Evolutionary conservation across 2,329 filamentous ascomycete genomes (phyloP).

Genomic region (Cladophialophora exuberans): DNA sequence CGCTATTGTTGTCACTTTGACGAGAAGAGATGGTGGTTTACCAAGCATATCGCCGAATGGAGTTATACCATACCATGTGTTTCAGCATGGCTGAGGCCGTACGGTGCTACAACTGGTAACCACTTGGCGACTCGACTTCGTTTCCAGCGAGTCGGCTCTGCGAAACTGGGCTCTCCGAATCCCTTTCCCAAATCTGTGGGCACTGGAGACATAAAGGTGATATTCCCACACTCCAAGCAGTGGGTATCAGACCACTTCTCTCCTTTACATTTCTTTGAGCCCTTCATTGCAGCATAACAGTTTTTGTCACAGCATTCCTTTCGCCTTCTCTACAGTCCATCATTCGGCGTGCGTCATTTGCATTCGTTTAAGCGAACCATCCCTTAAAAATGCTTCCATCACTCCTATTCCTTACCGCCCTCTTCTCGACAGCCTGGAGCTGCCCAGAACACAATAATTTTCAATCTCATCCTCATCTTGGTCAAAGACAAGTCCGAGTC

Average conservation of each 20-base stretch:
- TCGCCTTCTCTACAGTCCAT: background rate
- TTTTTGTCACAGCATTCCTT: background rate
- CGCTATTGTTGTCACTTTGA: slow-evolving; percentile 3
- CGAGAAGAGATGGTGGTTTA: background rate
- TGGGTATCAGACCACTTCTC: background rate
- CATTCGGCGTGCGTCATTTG: background rate
- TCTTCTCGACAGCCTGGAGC: slow-evolving; percentile 27
- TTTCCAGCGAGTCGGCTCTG: slow-evolving; percentile 5
- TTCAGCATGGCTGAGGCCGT: slow-evolving; percentile 7
- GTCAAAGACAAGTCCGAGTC: slow-evolving; percentile 24
- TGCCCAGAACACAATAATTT: slow-evolving; percentile 27
- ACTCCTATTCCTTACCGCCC: slow-evolving; percentile 16
- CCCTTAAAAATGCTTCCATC: slow-evolving; percentile 12
- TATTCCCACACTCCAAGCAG: background rate
- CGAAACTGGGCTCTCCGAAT: background rate
- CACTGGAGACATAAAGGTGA: slow-evolving; percentile 8
- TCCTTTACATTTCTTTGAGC: background rate
- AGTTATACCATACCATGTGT: slow-evolving; percentile 6
- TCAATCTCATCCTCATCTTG: slow-evolving; percentile 29
- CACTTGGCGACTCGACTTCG: slow-evolving; percentile 10
- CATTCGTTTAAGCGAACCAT: background rate
- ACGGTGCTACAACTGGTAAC: slow-evolving; percentile 3
- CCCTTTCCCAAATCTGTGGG: background rate
- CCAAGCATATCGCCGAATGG: background rate
- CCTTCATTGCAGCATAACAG: background rate